Conservation (phyloP, 2,329 filamentous ascomycete genomes). For the Monosporascus ibericus region DNA sequence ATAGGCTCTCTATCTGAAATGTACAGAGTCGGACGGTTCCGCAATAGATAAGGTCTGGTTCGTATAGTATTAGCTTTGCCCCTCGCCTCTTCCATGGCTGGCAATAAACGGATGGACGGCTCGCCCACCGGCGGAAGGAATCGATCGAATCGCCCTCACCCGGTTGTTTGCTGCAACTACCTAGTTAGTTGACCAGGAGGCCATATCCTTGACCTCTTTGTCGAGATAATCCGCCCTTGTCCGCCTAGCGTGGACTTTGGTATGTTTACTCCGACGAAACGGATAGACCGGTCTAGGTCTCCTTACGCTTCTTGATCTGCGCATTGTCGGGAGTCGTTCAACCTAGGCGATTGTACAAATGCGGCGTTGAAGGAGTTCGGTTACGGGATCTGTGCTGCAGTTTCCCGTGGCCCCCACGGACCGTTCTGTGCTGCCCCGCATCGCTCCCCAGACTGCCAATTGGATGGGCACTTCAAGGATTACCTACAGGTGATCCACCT, state of each 20-base stretch:
- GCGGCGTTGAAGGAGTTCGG: not conserved
- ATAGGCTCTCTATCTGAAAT: conserved; percentile 3
- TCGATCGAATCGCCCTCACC: no score
- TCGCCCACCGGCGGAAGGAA: not conserved
- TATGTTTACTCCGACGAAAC: not conserved
- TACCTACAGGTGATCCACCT: not conserved
- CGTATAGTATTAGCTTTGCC: not conserved
- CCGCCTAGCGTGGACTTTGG: not conserved
- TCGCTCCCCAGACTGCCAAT: not conserved
- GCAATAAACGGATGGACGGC: not conserved
- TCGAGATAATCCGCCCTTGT: not conserved
- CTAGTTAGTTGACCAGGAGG: no score
- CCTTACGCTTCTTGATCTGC: not conserved
- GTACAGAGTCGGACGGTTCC: conserved; percentile 3
- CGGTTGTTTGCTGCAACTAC: no score
- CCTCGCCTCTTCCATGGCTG: not conserved
- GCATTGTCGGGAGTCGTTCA: not conserved
- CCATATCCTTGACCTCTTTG: no score
- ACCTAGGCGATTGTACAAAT: not conserved
- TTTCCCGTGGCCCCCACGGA: not conserved
- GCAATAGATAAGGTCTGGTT: conserved; percentile 2
- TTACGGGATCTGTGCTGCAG: not conserved
- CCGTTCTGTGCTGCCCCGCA: not conserved
- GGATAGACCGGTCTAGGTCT: not conserved
- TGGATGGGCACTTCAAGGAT: not conserved